These are phyloP conservation scores for Pleurotus platypus DNA, from an alignment of 768 basidiomycete genomes.

Conservation along the genomic window DNA sequence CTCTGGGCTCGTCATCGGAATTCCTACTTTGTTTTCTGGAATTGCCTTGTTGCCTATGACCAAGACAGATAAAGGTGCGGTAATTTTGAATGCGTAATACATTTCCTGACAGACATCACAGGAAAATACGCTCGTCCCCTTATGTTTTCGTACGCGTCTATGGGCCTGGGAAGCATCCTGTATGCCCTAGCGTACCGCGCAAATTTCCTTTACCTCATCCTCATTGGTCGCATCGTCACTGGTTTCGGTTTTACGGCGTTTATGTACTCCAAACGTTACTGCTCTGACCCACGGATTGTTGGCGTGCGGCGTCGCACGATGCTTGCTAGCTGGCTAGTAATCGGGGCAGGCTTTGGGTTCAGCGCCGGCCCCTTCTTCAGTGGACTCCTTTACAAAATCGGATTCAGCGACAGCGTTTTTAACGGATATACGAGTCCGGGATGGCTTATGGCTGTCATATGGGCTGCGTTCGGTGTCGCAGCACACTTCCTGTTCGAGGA, in stretches of 20 bases:
- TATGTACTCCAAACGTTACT: constrained; percentile 70
- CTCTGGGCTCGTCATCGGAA: constrained; percentile 64
- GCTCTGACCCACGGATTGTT: constrained; percentile 67
- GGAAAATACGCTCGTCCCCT: constrained; percentile 55
- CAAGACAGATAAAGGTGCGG: constrained; percentile 50
- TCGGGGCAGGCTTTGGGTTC: constrained; percentile 61
- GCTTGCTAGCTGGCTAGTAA: constrained; percentile 58
- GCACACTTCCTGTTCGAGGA: constrained; percentile 36
- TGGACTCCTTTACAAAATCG: constrained; percentile 58
- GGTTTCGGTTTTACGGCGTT: constrained; percentile 60
- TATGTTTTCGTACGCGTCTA: constrained; percentile 47
- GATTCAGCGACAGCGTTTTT: constrained; percentile 52
- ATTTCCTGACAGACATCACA: constrained; percentile 17
- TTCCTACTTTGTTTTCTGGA: constrained; percentile 62
- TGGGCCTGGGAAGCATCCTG: constrained; percentile 53
- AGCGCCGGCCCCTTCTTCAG: constrained; percentile 62
- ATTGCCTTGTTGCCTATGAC: constrained; percentile 54
- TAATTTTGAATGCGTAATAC: background rate
- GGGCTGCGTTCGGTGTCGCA: constrained; percentile 47
- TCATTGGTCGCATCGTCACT: constrained; percentile 63
- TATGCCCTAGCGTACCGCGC: constrained; percentile 60
- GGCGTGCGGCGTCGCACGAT: constrained; percentile 61
- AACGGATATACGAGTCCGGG: constrained; percentile 68
- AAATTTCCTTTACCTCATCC: constrained; percentile 63
- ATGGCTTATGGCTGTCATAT: constrained; percentile 59